Evolutionary conservation across 1,284 basidiomycete species (phyloP), one percentile per base, ranked within the genome.

Genomic region (Rhodotorula sp.): DNA sequence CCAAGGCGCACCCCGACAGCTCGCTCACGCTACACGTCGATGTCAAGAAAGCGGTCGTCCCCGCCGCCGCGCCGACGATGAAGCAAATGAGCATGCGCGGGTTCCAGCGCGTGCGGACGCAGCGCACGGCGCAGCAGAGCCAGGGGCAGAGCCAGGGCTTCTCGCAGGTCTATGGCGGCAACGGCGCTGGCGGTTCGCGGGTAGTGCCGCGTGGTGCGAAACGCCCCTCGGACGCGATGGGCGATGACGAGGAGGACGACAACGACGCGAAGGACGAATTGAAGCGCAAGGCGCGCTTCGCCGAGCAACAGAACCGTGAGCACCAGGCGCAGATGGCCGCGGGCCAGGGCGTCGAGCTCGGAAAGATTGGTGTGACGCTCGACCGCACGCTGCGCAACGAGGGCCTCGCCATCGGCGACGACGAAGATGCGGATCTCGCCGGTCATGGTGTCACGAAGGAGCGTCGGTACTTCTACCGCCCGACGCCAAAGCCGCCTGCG

Each of bases 1-100:
- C 86, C 10, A 87, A 89, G 15, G 83, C 85, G 3, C 84, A 87
- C 48, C 82, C 86, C 3, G 87, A 88, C 5, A 87, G 91, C 78
- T 88, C 91, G 0, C 83, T 97, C 60, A 88, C 89, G 78, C 87
- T 98, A 67, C 82, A 84, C 2, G 85, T 97, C 78, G 89, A 89
- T 78, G 86, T 89, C 51, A 90, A 88, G 78, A 98, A 98, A 82
- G 91, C 89, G 72, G 95, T 93, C 0, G 87, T 90, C 39, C 80
- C 88, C 44, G 86, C 87, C 3, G 84, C 88, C 29, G 89, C 92
- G 0, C 90, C 91, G 70, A 82, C 88, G n/a, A 89, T 90, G 86
- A 92, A 91, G 81, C 91, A 91, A 79, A 92, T 91, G 78, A 87
- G 86, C 62, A 82, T 73, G 44, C 59, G 62, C 3, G 71, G 69